A percentile compares a stretch with the other conserved stretches of the same genome.
phyloP scores from a whole-genome alignment of 805 yeast species.

The Candida argentea region DNA sequence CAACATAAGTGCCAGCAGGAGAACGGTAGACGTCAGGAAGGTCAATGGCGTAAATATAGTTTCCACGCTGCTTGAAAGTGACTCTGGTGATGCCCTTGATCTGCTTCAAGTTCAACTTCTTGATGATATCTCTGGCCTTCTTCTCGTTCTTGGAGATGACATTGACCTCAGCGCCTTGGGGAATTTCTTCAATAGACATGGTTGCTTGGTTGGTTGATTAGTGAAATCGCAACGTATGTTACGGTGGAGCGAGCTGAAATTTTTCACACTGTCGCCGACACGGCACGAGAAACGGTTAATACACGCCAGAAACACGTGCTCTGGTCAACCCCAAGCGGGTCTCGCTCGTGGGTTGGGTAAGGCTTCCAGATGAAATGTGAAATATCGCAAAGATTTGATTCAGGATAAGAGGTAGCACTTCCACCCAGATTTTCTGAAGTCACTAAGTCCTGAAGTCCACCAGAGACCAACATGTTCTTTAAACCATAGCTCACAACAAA shows the following conservation, averaged over 20 bases:
- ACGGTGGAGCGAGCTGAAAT: conserved; percentile 3
- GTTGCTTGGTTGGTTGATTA: no score
- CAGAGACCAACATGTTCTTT: no score
- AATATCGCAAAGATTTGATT: no score
- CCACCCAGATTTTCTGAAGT: no score
- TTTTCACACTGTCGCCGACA: conserved; percentile 3
- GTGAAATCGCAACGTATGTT: no score
- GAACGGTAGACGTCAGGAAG: conserved; percentile 93
- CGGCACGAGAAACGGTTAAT: background rate
- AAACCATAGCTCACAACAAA: no score
- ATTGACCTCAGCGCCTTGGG: conserved; percentile 76
- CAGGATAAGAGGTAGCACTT: no score
- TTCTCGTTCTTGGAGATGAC: conserved; percentile 84
- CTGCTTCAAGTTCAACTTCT: conserved; percentile 82
- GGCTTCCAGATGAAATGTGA: no score
- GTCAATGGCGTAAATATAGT: conserved; percentile 85
- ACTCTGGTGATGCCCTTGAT: conserved; percentile 91
- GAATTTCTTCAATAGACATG: conserved; percentile 49
- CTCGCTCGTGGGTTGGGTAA: no score
- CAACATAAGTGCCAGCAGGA: conserved; percentile 87
- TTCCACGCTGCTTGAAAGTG: conserved; percentile 88
- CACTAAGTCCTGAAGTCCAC: no score
- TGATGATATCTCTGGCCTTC: conserved; percentile 86
- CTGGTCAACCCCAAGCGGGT: background rate
- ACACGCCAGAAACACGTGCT: background rate